phyloP scores from a whole-genome alignment of 2,329 filamentous ascomycete genomes.

The Arthroderma uncinatum region DNA sequence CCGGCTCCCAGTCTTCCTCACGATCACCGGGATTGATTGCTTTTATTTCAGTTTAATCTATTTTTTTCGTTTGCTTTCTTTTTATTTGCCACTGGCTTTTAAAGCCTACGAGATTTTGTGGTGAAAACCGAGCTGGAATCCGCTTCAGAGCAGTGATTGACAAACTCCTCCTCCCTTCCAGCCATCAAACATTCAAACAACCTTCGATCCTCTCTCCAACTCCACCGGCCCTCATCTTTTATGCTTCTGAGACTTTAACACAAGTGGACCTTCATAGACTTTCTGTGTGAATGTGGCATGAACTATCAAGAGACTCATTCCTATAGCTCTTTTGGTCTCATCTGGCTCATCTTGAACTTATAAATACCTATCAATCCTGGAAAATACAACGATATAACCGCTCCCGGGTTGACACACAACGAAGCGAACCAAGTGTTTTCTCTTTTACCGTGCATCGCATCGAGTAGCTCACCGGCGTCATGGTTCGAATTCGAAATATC shows the following conservation, averaged over 20 bases:
- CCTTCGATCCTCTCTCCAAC: neutral
- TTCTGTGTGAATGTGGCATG: neutral
- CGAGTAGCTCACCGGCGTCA: neutral
- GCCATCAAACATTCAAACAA: neutral
- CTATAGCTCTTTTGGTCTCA: neutral
- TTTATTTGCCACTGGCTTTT: constrained; percentile 2
- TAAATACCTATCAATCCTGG: neutral
- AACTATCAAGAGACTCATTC: neutral
- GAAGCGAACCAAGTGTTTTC: neutral
- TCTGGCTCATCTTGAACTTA: neutral
- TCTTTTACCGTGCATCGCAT: neutral
- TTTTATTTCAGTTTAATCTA: neutral
- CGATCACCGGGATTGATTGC: constrained; percentile 2
- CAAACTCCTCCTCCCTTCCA: neutral
- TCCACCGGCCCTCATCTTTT: neutral
- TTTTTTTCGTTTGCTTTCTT: constrained; percentile 3
- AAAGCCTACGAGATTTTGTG: neutral
- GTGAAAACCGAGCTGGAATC: neutral
- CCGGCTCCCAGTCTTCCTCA: constrained; percentile 2
- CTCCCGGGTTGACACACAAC: neutral
- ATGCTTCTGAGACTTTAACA: neutral
- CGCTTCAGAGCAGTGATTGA: neutral
- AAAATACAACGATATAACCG: neutral
- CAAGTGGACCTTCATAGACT: neutral
- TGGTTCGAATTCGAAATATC: neutral